Evolutionary conservation across 139 green algal genomes (phyloP), one percentile per base, ranked within the genome.

Genomic region (Marvania coccoides): DNA sequence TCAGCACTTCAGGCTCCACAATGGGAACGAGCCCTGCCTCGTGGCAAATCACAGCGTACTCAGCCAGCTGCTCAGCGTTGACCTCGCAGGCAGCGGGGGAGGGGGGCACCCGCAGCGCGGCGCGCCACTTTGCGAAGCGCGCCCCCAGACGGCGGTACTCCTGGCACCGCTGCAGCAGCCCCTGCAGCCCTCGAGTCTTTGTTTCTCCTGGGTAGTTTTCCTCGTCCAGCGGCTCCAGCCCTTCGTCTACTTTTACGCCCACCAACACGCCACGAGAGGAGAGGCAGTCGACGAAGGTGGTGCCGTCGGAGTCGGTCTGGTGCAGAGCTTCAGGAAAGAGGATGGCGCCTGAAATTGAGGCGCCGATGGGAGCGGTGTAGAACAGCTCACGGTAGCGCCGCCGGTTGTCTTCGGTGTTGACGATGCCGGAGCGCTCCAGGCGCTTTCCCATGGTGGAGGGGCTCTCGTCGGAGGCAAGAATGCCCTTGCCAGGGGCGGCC

Each of bases 1-100:
- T 93, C 23, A 98, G 69, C 30, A 98, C 72, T 72, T 98, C 93
- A 6, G 93, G 93, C 80, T 98, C 93, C 29, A 98, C 93, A 42
- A 98, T 94, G 1, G 93, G 93, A 6, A 97, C 89, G 26, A 98
- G 65, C 30, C 40, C 29, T 13, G 35, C 12, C 28, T 74, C 84
- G 73, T 98, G 93, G 69, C 79, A 91, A 23, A 96, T 89, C 3
- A 73, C 73, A 28, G 94, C 94, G 61, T 99, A 97, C 29, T 87
- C 47, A 10, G 92, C 94, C 45, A 98, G 85, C 71, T 92, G 79
- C 42, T 87, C 51, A 1, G 87, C 88, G 63, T 98, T 98, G 12
- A 66, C 51, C 26, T 88, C 58, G 10, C 96, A 80, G 33, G 85
- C 83, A 30, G 59, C 33, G 14, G 88, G 74, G 0, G 77, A 86